These are phyloP conservation scores for Melanogaster broomeanus DNA, from an alignment of 768 basidiomycete genomes.

Conservation along the genomic window DNA sequence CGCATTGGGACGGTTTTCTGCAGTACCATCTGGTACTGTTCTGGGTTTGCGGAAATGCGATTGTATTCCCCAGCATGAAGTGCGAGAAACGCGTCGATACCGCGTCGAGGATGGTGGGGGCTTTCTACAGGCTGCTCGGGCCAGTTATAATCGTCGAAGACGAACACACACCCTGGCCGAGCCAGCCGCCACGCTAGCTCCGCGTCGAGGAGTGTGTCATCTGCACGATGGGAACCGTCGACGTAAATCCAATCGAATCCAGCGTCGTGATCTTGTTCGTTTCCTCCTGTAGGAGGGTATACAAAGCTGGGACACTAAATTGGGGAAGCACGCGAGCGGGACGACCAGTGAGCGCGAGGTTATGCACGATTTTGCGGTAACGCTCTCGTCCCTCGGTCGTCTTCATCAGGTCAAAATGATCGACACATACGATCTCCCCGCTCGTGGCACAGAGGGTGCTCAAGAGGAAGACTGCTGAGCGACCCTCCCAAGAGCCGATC, in stretches of 20 bases:
- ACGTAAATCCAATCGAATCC: conserved; percentile 64
- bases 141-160: conserved; percentile 65
- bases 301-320: conserved; percentile 56
- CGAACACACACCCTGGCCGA: conserved; percentile 48
- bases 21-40: conserved; percentile 54
- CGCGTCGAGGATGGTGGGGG: conserved; percentile 54
- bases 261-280: conserved; percentile 26
- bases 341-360: conserved; percentile 46
- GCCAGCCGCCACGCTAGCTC: conserved; percentile 60
- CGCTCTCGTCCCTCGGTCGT: conserved; percentile 51
- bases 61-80: conserved; percentile 53
- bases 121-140: conserved; percentile 47
- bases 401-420: conserved; percentile 57
- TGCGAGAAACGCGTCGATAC: conserved; percentile 54
- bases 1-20: conserved; percentile 52
- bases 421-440: conserved; percentile 55
- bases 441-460: conserved; percentile 44
- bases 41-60: conserved; percentile 33
- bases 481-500: conserved; percentile 66
- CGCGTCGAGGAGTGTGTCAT: conserved; percentile 62
- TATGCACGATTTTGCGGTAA: conserved; percentile 44
- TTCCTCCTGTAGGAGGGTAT: conserved; percentile 49
- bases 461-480: conserved; percentile 57
- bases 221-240: conserved; percentile 60
- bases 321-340: conserved; percentile 47